Evolutionary conservation across 2,329 filamentous ascomycete species (phyloP).

Genomic region (Arthrobotrys conoides): DNA sequence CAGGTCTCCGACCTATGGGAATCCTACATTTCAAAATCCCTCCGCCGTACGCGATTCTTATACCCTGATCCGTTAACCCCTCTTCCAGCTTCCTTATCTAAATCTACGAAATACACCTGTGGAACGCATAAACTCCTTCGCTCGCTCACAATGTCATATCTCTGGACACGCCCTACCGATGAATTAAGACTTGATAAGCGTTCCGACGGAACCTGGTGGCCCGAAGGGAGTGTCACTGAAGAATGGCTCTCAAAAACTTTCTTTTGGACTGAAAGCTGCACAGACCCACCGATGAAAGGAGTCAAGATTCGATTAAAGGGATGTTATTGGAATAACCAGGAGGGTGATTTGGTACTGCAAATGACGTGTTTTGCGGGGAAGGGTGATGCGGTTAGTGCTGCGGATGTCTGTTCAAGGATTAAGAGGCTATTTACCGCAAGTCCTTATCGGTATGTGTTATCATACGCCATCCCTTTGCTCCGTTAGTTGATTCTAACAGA

Average conservation of each 20-base stretch:
- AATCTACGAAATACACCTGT: conserved; percentile 40
- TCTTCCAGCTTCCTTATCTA: conserved; percentile 4
- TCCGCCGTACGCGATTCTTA: conserved; percentile 55
- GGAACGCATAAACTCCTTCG: conserved; percentile 58
- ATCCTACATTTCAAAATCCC: conserved; percentile 56
- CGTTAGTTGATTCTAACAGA: conserved; percentile 15
- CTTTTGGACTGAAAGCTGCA: conserved; percentile 59
- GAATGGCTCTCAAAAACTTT: conserved; percentile 56
- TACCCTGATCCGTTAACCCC: conserved; percentile 36
- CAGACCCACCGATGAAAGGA: conserved; percentile 57
- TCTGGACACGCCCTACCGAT: conserved; percentile 56
- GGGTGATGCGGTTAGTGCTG: conserved; percentile 47
- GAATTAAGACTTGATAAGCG: conserved; percentile 55
- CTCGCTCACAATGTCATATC: conserved; percentile 56
- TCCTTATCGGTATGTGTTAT: conserved; percentile 54
- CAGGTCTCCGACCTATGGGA: conserved; percentile 60
- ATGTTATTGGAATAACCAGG: conserved; percentile 59
- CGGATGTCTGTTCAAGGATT: conserved; percentile 59
- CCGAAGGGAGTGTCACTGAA: conserved; percentile 52
- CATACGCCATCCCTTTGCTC: not conserved
- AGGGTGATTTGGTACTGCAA: conserved; percentile 57
- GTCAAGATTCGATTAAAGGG: conserved; percentile 58
- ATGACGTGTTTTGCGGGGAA: conserved; percentile 60
- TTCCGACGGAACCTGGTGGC: conserved; percentile 53
- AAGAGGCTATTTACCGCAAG: conserved; percentile 57